Base-by-base conservation (phyloP, 2,329 filamentous ascomycete species). In the Arthrobotrys megalospora region DNA sequence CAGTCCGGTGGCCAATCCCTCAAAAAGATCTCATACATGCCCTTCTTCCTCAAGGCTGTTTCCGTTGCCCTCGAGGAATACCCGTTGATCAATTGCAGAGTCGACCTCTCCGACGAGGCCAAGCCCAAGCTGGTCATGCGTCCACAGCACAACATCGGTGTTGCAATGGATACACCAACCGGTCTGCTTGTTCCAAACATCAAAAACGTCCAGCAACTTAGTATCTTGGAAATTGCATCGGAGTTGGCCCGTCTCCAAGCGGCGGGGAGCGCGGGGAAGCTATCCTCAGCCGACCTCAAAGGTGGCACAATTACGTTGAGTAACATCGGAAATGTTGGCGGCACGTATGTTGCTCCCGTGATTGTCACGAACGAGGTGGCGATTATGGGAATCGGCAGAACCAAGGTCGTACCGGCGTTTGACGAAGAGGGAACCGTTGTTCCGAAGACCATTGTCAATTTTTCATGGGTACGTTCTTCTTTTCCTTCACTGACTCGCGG, bases 11-110 rank as follows among this genome's bases (percentile, higher is more conserved):
- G 82, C 62, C 80, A 83, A 81, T 82, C 84, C 48, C 84, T 75
- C 24, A 85, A 87, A 80, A 94, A 94, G 85, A 87, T 97, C 75
- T 97, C 95, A 0, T 96, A 93, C 84, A 89, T 99, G 7, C 93
- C 96, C 3, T 97, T 99, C 86, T 91, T 98, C 83, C 90, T 99
- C 86, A 99, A 99, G 86, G 95, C 96, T 32, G 90, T 97, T 55
- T 98, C 95, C 19, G 86, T 97, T 80, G 90, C 94, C 0, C 87
- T 99, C 1, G 88, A 91, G 82, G 88, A 92, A 78, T 95, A 93
- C 84, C 95, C 96, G 0, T 87, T 96, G 43, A 90, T 99, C 79
- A 99, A 99, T 83, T 90, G 94, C 2, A 90, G 93, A 75, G 89
- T 99, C 24, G 93, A 97, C 81, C 79, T 86, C 48, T 78, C 85